A percentile compares a stretch with the other conserved stretches of the same genome.
Evolutionary conservation across 1,284 basidiomycete species (phyloP).

Genomic region (Veloboletus limbatus): DNA sequence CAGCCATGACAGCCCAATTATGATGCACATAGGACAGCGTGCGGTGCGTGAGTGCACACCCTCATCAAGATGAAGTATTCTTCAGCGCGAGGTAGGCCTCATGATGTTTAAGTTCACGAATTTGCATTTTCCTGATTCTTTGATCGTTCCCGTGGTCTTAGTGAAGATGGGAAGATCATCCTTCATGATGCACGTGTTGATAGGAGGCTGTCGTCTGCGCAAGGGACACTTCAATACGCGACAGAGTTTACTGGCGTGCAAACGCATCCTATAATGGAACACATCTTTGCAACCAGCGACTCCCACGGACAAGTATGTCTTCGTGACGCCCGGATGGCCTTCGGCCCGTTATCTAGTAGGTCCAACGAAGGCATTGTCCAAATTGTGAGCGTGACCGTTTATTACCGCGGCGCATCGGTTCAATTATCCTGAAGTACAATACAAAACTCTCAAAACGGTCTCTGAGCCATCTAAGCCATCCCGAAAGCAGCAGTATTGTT

Average conservation of each 20-base stretch:
- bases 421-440: conserved; percentile 48
- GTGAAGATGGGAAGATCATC: conserved; percentile 67
- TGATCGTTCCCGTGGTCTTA: conserved; percentile 26
- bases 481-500: conserved; percentile 61
- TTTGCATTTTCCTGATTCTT: conserved; percentile 24
- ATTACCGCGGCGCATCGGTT: conserved; percentile 13
- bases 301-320: conserved; percentile 55
- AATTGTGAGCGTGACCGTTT: conserved; percentile 36
- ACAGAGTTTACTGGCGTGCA: conserved; percentile 59
- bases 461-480: conserved; percentile 43
- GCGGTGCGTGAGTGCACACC: conserved; percentile 59
- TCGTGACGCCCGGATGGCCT: conserved; percentile 75
- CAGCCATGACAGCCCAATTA: conserved; percentile 12
- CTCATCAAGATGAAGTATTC: conserved; percentile 61
- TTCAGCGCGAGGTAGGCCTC: conserved; percentile 57
- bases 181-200: conserved; percentile 52
- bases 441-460: conserved; percentile 55
- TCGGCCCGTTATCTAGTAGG: conserved; percentile 47
- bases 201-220: conserved; percentile 37
- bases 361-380: conserved; percentile 54
- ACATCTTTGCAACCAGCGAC: conserved; percentile 67
- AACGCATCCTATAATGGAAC: conserved; percentile 61
- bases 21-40: conserved; percentile 51
- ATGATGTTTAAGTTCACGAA: conserved; percentile 24
- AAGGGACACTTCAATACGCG: conserved; percentile 48